A percentile compares a stretch with the other conserved stretches of the same genome.
phyloP scores from a whole-genome alignment of 169 alveolate genomes.

The Ichthyophthirius multifiliis region DNA sequence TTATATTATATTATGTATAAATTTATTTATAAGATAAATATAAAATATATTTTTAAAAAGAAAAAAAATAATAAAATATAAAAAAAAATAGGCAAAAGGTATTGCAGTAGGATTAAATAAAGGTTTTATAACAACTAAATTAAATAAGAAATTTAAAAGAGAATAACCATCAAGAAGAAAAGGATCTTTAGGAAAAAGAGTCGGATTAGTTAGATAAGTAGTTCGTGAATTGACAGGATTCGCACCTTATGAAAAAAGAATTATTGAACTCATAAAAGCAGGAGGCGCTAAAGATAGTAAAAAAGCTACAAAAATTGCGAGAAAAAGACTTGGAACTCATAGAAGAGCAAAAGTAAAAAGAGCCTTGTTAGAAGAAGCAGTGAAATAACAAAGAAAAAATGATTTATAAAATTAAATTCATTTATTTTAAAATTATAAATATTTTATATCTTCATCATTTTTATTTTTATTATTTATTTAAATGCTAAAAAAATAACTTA shows the following conservation, averaged over 20 bases:
- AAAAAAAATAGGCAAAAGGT: constrained; percentile 60
- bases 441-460: no score
- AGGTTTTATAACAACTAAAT: constrained; percentile 64
- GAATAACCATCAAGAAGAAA: constrained; percentile 84
- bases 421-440: no score
- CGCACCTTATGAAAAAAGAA: constrained; percentile 98
- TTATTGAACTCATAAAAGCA: constrained; percentile 97
- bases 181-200: constrained; percentile 90
- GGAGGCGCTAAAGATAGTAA: constrained; percentile 97
- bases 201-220: constrained; percentile 89
- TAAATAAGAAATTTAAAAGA: constrained; percentile 40
- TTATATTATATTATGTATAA: no score
- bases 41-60: no score
- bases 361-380: constrained; percentile 89
- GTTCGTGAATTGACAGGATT: constrained; percentile 97
- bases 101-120: constrained; percentile 63
- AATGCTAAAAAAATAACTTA: no score
- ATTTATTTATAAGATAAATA: no score
- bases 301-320: constrained; percentile 98
- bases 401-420: no score
- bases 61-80: no score
- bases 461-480: no score
- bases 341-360: constrained; percentile 97
- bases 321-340: constrained; percentile 99
- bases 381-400: constrained; percentile 88